phyloP scores from a whole-genome alignment of 2,329 filamentous ascomycete genomes.

The Trichoderma sp. region DNA sequence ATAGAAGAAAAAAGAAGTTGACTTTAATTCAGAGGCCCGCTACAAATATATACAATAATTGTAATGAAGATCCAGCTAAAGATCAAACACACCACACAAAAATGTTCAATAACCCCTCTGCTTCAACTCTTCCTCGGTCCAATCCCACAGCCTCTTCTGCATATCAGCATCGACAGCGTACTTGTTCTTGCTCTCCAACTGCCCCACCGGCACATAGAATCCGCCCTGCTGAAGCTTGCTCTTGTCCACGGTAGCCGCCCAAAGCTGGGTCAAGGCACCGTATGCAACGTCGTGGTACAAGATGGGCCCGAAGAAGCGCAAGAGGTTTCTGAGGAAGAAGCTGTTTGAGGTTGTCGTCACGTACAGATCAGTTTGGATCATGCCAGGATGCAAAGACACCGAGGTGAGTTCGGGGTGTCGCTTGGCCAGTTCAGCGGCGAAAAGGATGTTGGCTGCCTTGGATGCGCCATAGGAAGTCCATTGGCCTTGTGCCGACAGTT shows the following conservation, averaged over 20 bases:
- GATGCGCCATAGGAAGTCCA: conserved; percentile 52
- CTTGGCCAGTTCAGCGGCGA: conserved; percentile 47
- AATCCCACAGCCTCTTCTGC: conserved; percentile 5
- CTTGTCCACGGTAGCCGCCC: background rate
- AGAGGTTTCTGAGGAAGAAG: background rate
- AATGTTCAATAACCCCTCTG: background rate
- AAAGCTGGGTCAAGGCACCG: conserved; percentile 12
- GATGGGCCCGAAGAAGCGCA: background rate
- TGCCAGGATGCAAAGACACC: conserved; percentile 52
- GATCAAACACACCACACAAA: background rate
- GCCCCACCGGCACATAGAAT: background rate
- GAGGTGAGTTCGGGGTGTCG: conserved; percentile 45
- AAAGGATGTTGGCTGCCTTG: conserved; percentile 52
- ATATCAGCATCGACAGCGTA: background rate
- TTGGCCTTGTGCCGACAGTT: conserved; percentile 34
- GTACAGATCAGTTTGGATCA: conserved; percentile 35
- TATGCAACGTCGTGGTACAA: background rate
- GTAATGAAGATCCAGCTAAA: background rate
- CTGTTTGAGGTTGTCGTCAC: background rate
- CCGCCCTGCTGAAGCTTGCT: background rate
- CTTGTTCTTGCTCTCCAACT: background rate
- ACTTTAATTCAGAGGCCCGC: background rate
- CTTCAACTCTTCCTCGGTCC: conserved; percentile 11
- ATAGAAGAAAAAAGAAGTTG: background rate
- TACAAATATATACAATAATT: background rate